A percentile compares a stretch with the other conserved stretches of the same genome.
Evolutionary conservation across 768 basidiomycete species (phyloP).

Genomic region (Pulveroboletus sp.): DNA sequence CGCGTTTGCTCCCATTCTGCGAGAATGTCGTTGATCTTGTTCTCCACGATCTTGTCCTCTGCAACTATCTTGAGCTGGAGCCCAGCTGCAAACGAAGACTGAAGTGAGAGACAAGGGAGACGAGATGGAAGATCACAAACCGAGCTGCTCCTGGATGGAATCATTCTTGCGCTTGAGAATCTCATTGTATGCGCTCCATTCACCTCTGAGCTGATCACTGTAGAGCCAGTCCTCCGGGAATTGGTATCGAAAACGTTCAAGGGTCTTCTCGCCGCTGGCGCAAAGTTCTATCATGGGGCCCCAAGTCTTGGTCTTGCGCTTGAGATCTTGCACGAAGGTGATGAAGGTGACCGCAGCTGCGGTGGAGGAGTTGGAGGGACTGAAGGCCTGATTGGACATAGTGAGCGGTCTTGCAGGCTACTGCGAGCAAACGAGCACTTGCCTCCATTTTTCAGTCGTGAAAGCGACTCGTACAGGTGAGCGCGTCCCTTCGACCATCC

Average conservation of each 20-base stretch:
- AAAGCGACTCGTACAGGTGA: slow-evolving; percentile 2
- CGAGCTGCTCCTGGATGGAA: slow-evolving; percentile 96
- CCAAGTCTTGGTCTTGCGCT: slow-evolving; percentile 96
- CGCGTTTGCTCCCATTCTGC: slow-evolving; percentile 94
- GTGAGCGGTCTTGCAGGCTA: slow-evolving; percentile 5
- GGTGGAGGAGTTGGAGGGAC: slow-evolving; percentile 85
- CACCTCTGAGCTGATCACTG: slow-evolving; percentile 93
- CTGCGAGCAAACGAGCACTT: background rate
- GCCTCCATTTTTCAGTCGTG: slow-evolving; percentile 29
- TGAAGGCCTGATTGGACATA: slow-evolving; percentile 46
- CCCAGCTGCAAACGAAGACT: slow-evolving; percentile 53
- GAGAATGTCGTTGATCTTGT: slow-evolving; percentile 88
- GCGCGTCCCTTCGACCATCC: slow-evolving; percentile 17
- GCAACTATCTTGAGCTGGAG: slow-evolving; percentile 99
- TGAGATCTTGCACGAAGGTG: slow-evolving; percentile 98
- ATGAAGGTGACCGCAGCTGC: slow-evolving; percentile 98
- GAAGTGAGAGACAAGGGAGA: slow-evolving; percentile 7
- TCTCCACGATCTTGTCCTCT: slow-evolving; percentile 96
- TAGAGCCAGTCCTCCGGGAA: slow-evolving; percentile 98
- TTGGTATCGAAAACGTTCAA: slow-evolving; percentile 95
- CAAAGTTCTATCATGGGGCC: slow-evolving; percentile 94
- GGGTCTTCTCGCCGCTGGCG: slow-evolving; percentile 91
- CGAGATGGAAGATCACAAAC: slow-evolving; percentile 40
- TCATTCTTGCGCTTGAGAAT: slow-evolving; percentile 97
- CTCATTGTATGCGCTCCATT: slow-evolving; percentile 98